These are phyloP conservation scores for Euphrasia arctica DNA, from an alignment of 305 asterid species.

Conservation along the genomic window DNA sequence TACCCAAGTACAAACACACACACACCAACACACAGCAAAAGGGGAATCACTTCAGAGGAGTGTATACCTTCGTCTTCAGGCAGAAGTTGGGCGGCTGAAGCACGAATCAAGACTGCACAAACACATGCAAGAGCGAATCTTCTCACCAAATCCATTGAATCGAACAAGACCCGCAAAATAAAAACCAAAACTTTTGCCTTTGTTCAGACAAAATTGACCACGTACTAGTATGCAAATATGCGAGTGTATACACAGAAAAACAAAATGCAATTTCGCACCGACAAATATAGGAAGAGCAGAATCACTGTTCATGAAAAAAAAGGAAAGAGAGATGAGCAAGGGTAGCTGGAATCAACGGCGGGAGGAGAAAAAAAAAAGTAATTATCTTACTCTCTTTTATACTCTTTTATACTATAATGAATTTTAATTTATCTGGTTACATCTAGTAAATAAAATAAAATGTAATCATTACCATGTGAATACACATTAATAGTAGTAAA, in stretches of 20 bases:
- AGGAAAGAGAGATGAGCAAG: slow-evolving; percentile 11
- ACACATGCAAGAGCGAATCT: slow-evolving; percentile 22
- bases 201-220: neutral
- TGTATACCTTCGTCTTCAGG: slow-evolving; percentile 52
- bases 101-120: slow-evolving; percentile 25
- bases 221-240: neutral
- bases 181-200: neutral
- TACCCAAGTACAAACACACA: neutral
- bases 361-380: slow-evolving; percentile 15
- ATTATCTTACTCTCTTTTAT: no score
- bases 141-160: slow-evolving; percentile 31
- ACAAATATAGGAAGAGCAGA: neutral
- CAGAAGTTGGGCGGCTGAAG: slow-evolving; percentile 47
- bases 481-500: no score
- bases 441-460: no score
- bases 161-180: neutral
- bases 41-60: neutral
- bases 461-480: no score
- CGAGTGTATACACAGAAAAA: neutral
- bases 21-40: neutral
- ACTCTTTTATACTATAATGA: no score
- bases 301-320: neutral
- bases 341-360: slow-evolving; percentile 28
- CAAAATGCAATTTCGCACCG: slow-evolving; percentile 7
- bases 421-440: no score